phyloP scores from a whole-genome alignment of 768 basidiomycete species.

The Kwoniella dejecticola region DNA sequence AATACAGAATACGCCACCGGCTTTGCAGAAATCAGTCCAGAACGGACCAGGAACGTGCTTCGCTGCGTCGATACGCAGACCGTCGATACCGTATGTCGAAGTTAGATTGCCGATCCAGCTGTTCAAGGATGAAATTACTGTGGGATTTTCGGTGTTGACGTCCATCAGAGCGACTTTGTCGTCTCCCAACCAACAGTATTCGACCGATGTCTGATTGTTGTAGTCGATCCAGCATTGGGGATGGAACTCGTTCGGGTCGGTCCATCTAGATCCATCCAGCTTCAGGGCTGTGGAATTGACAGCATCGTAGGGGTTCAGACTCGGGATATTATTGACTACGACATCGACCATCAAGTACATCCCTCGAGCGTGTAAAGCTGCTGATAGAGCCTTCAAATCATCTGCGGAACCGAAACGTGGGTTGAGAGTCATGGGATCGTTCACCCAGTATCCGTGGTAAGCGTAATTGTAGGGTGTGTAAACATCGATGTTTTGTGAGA shows the following conservation, averaged over 20 bases:
- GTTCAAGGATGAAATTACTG: conserved; percentile 66
- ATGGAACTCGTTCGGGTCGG: conserved; percentile 65
- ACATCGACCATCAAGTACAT: conserved; percentile 86
- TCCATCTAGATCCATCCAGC: conserved; percentile 40
- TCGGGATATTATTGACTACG: conserved; percentile 82
- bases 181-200: conserved; percentile 72
- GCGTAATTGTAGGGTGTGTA: conserved; percentile 73
- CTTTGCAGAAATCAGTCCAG: conserved; percentile 73
- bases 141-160: conserved; percentile 71
- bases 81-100: conserved; percentile 72
- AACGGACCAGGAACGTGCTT: conserved; percentile 72
- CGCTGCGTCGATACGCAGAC: conserved; percentile 73
- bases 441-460: conserved; percentile 67
- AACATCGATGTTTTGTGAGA: conserved; percentile 63
- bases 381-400: conserved; percentile 70
- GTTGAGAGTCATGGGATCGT: conserved; percentile 67
- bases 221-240: conserved; percentile 74
- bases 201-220: conserved; percentile 59
- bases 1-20: conserved; percentile 81
- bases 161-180: conserved; percentile 73
- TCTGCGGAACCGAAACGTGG: conserved; percentile 70
- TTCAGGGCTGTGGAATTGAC: conserved; percentile 22
- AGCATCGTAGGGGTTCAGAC: conserved; percentile 57
- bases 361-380: conserved; percentile 70
- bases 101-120: conserved; percentile 72